Evolutionary conservation across 2,329 filamentous ascomycete genomes (phyloP).

Genomic region (Neofusicoccum kwambonambiense): DNA sequence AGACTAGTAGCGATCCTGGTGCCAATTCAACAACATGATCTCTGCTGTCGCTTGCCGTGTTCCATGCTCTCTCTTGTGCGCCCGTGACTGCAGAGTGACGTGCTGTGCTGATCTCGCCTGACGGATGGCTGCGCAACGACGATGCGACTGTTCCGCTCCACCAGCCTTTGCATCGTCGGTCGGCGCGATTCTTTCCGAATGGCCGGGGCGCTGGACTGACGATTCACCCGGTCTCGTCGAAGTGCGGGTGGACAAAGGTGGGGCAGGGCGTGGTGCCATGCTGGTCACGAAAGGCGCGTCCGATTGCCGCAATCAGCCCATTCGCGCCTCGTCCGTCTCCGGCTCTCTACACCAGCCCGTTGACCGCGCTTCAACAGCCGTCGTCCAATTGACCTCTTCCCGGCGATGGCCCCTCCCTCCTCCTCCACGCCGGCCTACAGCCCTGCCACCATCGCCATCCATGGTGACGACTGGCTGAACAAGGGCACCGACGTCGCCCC

Average conservation of each 20-base stretch:
- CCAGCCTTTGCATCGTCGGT: not conserved
- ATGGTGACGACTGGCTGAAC: constrained; percentile 78
- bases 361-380: not conserved
- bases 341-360: not conserved
- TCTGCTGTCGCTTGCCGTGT: constrained; percentile 11
- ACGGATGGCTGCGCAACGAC: not conserved
- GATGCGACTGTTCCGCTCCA: not conserved
- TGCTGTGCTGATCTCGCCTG: constrained; percentile 5
- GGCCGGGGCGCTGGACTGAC: not conserved
- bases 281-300: not conserved
- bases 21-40: not conserved
- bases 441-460: constrained; percentile 71
- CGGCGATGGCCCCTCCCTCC: not conserved
- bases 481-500: constrained; percentile 78
- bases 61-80: not conserved
- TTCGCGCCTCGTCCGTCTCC: not conserved
- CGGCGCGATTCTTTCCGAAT: constrained; percentile 8
- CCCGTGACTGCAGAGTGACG: not conserved
- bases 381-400: not conserved
- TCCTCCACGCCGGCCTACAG: constrained; percentile 41
- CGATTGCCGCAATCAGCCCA: not conserved
- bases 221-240: constrained; percentile 6
- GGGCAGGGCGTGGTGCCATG: not conserved
- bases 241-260: not conserved
- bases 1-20: constrained; percentile 17